phyloP scores from a whole-genome alignment of 139 green algal species.

The Pleodorina starrii region DNA sequence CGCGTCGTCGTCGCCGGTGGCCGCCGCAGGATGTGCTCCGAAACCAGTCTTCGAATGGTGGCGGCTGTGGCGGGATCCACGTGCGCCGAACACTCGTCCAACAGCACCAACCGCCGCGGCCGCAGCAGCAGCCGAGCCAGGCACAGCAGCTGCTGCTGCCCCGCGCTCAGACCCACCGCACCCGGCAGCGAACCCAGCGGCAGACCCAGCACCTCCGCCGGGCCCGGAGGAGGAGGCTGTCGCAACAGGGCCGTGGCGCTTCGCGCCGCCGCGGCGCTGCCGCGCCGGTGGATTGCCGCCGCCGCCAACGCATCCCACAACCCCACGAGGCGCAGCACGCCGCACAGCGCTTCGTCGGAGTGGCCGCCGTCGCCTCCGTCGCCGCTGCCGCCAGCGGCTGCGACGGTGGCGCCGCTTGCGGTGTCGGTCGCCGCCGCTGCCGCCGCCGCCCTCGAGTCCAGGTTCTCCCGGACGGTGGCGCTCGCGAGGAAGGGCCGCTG shows the following conservation, averaged over 20 bases:
- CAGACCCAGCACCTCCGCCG: slow-evolving; percentile 40
- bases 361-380: neutral
- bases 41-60: slow-evolving; percentile 68
- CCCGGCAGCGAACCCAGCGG: slow-evolving; percentile 30
- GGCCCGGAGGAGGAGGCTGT: neutral
- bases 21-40: neutral
- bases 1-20: neutral
- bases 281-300: slow-evolving; percentile 8
- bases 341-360: neutral
- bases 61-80: slow-evolving; percentile 73
- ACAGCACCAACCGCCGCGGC: slow-evolving; percentile 67
- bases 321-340: slow-evolving; percentile 24
- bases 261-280: neutral
- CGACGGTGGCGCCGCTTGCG: too few species aligned
- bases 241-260: neutral
- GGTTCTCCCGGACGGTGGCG: slow-evolving; percentile 79
- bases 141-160: slow-evolving; percentile 88
- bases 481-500: slow-evolving; percentile 83
- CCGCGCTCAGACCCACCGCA: slow-evolving; percentile 57
- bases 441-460: slow-evolving; percentile 60
- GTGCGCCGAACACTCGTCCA: slow-evolving; percentile 81
- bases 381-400: neutral
- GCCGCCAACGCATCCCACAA: slow-evolving; percentile 54
- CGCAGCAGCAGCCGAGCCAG: slow-evolving; percentile 82
- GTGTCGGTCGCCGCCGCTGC: neutral